Evolutionary conservation across 2,329 filamentous ascomycete genomes (phyloP).

Genomic region (Tetracladium maxilliforme): DNA sequence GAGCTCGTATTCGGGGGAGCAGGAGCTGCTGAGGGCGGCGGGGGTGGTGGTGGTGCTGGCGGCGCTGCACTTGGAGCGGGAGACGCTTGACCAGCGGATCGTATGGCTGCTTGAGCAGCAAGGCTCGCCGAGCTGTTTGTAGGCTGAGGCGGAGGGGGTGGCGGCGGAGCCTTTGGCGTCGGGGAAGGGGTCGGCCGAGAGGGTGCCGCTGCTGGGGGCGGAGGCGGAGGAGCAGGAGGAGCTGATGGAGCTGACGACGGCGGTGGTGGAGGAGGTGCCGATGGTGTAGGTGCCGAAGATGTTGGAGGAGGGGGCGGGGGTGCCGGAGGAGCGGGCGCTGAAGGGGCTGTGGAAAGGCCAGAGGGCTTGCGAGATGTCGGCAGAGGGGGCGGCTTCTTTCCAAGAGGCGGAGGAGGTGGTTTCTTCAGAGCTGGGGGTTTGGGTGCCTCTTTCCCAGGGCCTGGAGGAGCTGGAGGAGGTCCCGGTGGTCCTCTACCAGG

Average conservation of each 20-base stretch:
- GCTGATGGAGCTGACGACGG: slow-evolving; percentile 19
- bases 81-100: slow-evolving; percentile 15
- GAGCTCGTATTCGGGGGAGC: slow-evolving; percentile 24
- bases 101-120: slow-evolving; percentile 23
- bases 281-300: slow-evolving; percentile 23
- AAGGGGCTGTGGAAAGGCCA: slow-evolving; percentile 20
- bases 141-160: slow-evolving; percentile 18
- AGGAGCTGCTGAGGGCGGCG: slow-evolving; percentile 13
- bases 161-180: slow-evolving; percentile 17
- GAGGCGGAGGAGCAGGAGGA: slow-evolving; percentile 17
- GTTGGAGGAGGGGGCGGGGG: slow-evolving; percentile 28
- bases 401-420: slow-evolving; percentile 63
- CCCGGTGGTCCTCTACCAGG: slow-evolving; percentile 36
- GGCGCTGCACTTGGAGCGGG: slow-evolving; percentile 14
- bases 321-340: slow-evolving; percentile 24
- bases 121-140: slow-evolving; percentile 16
- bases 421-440: slow-evolving; percentile 45
- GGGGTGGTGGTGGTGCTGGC: slow-evolving; percentile 15
- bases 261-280: slow-evolving; percentile 17
- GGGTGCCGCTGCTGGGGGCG: slow-evolving; percentile 7
- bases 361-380: slow-evolving; percentile 44
- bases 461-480: slow-evolving; percentile 28
- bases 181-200: slow-evolving; percentile 8
- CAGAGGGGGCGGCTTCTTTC: slow-evolving; percentile 57
- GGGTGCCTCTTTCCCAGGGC: slow-evolving; percentile 35